Evolutionary conservation across 352 stramenopile species (phyloP), one percentile per base, ranked within the genome.

Genomic region (Phytopythium aichiense): DNA sequence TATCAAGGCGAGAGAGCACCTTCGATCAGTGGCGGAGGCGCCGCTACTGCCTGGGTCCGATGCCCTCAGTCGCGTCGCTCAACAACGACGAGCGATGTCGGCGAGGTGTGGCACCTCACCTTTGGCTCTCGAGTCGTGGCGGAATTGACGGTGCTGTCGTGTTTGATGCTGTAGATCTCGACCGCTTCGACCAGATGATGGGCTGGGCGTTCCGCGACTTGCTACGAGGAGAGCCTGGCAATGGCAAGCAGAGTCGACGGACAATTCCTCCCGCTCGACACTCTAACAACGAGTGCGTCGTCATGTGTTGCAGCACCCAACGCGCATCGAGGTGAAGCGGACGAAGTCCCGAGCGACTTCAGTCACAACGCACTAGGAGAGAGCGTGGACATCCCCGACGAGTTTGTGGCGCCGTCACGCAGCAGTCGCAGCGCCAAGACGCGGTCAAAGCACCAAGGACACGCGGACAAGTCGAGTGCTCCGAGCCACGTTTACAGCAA

Each of bases 111-210:
- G 13, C 20, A 18, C 28, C 15, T 8, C 18, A 38, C 6, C 8
- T 18, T 4, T 42, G 11, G 2, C 20, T 18, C 12, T 2, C 50
- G 18, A 28, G 11, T 31, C 2, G n/a, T 33, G 28, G 28, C 6
- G 4, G n/a, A 52, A 43, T 9, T 57, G 28, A 42, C 30, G 30
- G 7, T 15, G 31, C 8, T 57, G 15, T 40, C 7, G 2, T 42
- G 7, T 22, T 7, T 22, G 16, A n/a, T 8, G 30, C 35, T 13
- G 52, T 20, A 88, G 81, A 91, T 13, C 65, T 91, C 15, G 70
- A 77, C 30, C 74, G 58, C 30, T 91, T 91, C 56, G 79, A 73
- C 9, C 62, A 86, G 9, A 50, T 62, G 40, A 89, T 89, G 80
- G 81, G 81, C 31, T 91, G 77, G 79, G 68, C 66, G 1, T 86